phyloP scores from a whole-genome alignment of 2,329 filamentous ascomycete species.

The Fusarium austroafricanum region DNA sequence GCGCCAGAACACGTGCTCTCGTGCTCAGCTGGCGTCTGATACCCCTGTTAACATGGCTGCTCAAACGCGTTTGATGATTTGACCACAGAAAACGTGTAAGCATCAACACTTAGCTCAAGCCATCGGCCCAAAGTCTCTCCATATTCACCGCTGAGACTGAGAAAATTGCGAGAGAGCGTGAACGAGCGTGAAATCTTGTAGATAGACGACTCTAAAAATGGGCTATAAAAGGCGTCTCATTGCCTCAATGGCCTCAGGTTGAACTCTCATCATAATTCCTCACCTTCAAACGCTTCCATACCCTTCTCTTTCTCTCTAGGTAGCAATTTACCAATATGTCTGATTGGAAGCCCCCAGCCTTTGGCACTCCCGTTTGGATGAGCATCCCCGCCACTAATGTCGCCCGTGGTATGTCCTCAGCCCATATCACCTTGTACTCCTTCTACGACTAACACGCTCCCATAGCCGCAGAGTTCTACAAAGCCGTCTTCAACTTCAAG shows the following conservation, averaged over 20 bases:
- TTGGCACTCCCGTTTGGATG: slow-evolving; percentile 47
- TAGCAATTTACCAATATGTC: slow-evolving; percentile 28
- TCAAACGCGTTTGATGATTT: slow-evolving; percentile 30
- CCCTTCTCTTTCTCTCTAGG: background rate
- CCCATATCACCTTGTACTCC: background rate
- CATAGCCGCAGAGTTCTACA: slow-evolving; percentile 47
- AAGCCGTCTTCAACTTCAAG: slow-evolving; percentile 45
- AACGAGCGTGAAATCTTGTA: slow-evolving; percentile 3
- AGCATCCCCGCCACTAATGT: slow-evolving; percentile 47
- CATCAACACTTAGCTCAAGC: slow-evolving; percentile 34
- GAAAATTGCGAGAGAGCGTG: background rate
- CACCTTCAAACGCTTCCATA: background rate
- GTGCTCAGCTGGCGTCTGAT: slow-evolving; percentile 31
- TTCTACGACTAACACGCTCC: background rate
- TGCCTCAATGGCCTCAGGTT: background rate
- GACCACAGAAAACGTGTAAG: slow-evolving; percentile 19
- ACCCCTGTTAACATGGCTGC: slow-evolving; percentile 22
- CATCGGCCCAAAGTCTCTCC: slow-evolving; percentile 37
- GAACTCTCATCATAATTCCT: slow-evolving; percentile 1
- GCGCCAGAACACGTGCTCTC: slow-evolving; percentile 34
- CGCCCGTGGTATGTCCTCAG: slow-evolving; percentile 38
- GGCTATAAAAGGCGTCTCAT: slow-evolving; percentile 32
- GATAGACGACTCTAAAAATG: background rate
- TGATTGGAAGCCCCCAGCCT: slow-evolving; percentile 48
- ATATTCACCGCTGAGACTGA: slow-evolving; percentile 7